Conservation (phyloP, 1,284 basidiomycete genomes). For the Melampsora abietis-canadensis region DNA sequence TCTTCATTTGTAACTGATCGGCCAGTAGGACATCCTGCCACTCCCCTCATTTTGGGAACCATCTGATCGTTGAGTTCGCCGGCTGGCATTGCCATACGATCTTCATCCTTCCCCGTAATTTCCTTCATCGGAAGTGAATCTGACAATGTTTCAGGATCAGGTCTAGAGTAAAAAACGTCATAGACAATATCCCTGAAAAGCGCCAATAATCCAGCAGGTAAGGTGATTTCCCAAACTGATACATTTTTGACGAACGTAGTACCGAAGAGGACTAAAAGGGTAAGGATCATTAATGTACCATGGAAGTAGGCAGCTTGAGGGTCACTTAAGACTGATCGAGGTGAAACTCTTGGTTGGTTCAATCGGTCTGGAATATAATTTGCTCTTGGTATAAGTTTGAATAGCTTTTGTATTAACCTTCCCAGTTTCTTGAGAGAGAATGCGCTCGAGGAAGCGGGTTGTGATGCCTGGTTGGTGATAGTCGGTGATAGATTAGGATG, state of each 20-base stretch:
- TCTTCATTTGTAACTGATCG: too few relatives aligned
- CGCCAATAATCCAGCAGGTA: slow-evolving; percentile 78
- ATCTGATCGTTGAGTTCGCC: neutral
- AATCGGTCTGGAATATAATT: slow-evolving; percentile 39
- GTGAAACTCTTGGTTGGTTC: slow-evolving; percentile 26
- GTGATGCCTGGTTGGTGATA: neutral
- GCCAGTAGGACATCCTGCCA: neutral
- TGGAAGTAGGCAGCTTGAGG: slow-evolving; percentile 59
- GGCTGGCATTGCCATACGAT: neutral
- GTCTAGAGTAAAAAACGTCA: slow-evolving; percentile 4
- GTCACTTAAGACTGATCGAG: slow-evolving; percentile 55
- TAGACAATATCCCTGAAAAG: slow-evolving; percentile 63
- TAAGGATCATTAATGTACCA: slow-evolving; percentile 57
- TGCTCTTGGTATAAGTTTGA: slow-evolving; percentile 15
- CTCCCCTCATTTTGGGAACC: neutral
- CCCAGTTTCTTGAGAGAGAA: neutral
- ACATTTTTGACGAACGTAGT: slow-evolving; percentile 58
- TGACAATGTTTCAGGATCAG: neutral
- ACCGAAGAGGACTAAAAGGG: slow-evolving; percentile 62
- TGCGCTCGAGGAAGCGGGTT: neutral
- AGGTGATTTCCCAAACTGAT: slow-evolving; percentile 65
- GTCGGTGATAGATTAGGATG: slow-evolving; percentile 22
- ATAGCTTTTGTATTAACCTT: neutral
- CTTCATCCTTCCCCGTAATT: neutral
- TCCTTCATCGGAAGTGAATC: neutral